Conservation (phyloP, 2,329 filamentous ascomycete genomes). For the Xylaria sp. region DNA sequence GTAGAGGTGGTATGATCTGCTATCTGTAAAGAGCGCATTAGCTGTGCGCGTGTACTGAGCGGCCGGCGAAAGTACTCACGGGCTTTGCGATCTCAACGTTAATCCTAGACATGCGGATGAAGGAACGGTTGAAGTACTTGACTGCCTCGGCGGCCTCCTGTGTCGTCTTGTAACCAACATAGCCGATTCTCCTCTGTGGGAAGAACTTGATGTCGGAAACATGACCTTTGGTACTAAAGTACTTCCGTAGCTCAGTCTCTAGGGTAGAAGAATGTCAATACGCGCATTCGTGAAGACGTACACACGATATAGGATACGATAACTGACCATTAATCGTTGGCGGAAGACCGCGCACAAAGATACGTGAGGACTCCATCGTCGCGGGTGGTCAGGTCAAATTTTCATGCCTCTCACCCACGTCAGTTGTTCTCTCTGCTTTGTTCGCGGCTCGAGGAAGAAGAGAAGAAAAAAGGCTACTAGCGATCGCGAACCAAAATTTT, state of each 20-base stretch:
- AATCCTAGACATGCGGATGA: conserved; percentile 95
- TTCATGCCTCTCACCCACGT: conserved; percentile 8
- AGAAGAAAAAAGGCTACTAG: conserved; percentile 12
- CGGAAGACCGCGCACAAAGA: conserved; percentile 86
- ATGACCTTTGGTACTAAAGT: conserved; percentile 80
- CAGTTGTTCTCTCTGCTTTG: conserved; percentile 10
- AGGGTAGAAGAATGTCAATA: conserved; percentile 24
- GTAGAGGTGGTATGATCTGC: conserved; percentile 55
- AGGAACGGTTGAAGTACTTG: conserved; percentile 95
- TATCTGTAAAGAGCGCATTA: conserved; percentile 45
- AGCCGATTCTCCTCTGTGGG: conserved; percentile 89
- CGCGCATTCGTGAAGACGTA: neutral
- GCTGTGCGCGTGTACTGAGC: conserved; percentile 12
- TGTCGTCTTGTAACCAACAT: conserved; percentile 89
- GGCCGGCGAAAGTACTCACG: conserved; percentile 59
- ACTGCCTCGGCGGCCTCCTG: conserved; percentile 85
- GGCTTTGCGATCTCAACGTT: conserved; percentile 87
- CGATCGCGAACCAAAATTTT: conserved; percentile 9
- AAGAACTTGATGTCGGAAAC: conserved; percentile 95
- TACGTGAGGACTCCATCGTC: conserved; percentile 67
- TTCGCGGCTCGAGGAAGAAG: conserved; percentile 14
- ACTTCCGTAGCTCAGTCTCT: conserved; percentile 61
- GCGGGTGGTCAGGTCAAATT: neutral
- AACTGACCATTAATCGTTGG: conserved; percentile 77
- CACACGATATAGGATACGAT: neutral